Percentiles rank a stretch among this genome's conserved stretches.
Evolutionary conservation across 768 basidiomycete species (phyloP).

Genomic region (Suillus brevipes): DNA sequence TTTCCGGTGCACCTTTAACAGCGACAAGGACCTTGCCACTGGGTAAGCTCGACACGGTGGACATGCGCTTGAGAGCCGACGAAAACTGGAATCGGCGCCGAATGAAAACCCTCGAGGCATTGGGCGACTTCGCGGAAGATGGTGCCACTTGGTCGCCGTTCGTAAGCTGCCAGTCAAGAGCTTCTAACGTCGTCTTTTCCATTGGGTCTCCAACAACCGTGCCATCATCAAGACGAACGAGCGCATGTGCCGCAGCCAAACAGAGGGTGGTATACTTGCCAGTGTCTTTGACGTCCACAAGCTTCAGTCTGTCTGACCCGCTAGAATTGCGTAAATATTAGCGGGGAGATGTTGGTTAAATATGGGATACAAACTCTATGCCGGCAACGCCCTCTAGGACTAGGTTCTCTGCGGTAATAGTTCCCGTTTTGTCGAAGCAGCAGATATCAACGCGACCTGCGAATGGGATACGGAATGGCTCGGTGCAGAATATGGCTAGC

Average conservation of each 20-base stretch:
- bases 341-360: constrained; percentile 1
- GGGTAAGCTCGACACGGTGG: constrained; percentile 73
- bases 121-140: constrained; percentile 46
- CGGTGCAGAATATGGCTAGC: constrained; percentile 96
- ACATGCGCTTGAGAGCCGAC: constrained; percentile 97
- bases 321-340: constrained; percentile 36
- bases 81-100: constrained; percentile 97
- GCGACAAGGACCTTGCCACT: constrained; percentile 63
- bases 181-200: constrained; percentile 95
- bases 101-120: constrained; percentile 65
- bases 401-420: constrained; percentile 94
- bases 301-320: constrained; percentile 54
- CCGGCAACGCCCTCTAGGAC: constrained; percentile 94
- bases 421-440: constrained; percentile 99
- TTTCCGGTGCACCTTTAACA: constrained; percentile 98
- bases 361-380: constrained; percentile 65
- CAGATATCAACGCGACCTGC: constrained; percentile 97
- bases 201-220: constrained; percentile 96
- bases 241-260: constrained; percentile 91
- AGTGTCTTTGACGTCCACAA: constrained; percentile 79
- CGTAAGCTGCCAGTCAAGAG: constrained; percentile 82
- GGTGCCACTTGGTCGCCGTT: constrained; percentile 78
- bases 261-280: constrained; percentile 78
- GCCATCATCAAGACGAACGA: constrained; percentile 93
- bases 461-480: constrained; percentile 95